phyloP scores from a whole-genome alignment of 78 protist species.

The Dictyostelium purpureum region DNA sequence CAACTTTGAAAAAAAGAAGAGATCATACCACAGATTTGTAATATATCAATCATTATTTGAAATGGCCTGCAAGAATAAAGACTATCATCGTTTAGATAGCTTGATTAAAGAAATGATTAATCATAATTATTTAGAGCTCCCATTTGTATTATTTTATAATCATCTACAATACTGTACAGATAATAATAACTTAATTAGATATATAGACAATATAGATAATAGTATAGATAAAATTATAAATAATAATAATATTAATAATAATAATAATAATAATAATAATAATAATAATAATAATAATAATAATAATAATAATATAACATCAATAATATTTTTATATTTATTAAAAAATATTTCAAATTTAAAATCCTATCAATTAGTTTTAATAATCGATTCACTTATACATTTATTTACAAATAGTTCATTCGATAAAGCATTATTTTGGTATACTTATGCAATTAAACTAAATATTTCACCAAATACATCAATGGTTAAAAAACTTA shows the following conservation, averaged over 20 bases:
- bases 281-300: too few relatives aligned
- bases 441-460: background rate
- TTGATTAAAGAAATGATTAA: background rate
- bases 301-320: too few relatives aligned
- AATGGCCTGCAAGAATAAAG: background rate
- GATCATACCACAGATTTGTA: too few relatives aligned
- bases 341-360: background rate
- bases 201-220: too few relatives aligned
- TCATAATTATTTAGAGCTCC: background rate
- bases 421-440: background rate
- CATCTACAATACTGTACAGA: too few relatives aligned
- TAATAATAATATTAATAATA: background rate
- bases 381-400: background rate
- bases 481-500: too few relatives aligned
- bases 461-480: background rate
- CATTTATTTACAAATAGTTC: background rate
- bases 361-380: background rate
- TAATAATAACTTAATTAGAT: too few relatives aligned
- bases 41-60: background rate
- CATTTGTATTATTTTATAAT: too few relatives aligned
- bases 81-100: background rate
- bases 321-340: too few relatives aligned
- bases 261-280: background rate
- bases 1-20: too few relatives aligned
- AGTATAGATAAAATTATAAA: background rate